Evolutionary conservation across 306 rosid species (phyloP).

Genomic region (Glycine tomentella): DNA sequence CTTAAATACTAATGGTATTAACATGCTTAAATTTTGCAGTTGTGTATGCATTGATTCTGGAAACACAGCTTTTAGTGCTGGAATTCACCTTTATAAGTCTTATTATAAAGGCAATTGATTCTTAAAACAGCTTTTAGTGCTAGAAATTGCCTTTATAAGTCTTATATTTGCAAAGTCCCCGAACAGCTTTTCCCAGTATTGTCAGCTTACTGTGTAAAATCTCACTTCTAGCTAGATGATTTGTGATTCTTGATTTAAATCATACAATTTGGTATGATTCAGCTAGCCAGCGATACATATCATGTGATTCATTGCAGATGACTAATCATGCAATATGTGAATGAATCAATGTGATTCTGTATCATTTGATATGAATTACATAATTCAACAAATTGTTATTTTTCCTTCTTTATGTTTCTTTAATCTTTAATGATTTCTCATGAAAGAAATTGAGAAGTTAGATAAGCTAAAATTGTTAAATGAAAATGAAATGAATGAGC

Average conservation of each 20-base stretch:
- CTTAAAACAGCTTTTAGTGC: background rate
- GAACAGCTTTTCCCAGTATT: conserved; percentile 5
- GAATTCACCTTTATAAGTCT: background rate
- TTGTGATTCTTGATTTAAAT: background rate
- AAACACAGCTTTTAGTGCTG: background rate
- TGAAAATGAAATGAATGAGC: background rate
- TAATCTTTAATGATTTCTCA: background rate
- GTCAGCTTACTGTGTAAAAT: conserved; percentile 22
- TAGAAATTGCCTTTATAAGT: background rate
- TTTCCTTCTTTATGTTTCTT: background rate
- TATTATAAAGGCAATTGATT: background rate
- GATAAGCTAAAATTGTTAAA: background rate
- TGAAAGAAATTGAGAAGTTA: background rate
- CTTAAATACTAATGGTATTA: background rate
- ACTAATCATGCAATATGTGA: background rate
- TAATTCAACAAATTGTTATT: background rate
- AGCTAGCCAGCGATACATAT: background rate
- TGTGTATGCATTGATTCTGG: background rate
- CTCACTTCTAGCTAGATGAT: background rate
- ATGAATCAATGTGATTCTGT: background rate
- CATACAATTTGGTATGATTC: background rate
- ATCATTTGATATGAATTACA: background rate
- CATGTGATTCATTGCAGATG: background rate
- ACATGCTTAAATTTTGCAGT: conserved; percentile 6
- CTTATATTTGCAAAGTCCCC: conserved; percentile 13